Conservation (phyloP, 495 filamentous ascomycete genomes). For the Wilcoxina mikolae region DNA sequence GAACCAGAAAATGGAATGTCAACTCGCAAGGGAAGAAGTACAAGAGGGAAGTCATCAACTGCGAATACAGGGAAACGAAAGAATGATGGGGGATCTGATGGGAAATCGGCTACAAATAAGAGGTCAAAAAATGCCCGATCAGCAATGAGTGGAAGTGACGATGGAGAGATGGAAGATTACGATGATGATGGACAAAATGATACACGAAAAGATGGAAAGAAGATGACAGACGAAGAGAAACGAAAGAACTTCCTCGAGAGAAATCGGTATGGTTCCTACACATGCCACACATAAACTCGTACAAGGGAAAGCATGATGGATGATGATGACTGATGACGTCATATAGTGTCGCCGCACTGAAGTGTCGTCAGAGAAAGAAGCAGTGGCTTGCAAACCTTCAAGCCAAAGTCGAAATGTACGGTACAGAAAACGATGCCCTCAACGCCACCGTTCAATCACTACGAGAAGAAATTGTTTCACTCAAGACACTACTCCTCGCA, state of each 20-base stretch:
- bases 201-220: conserved; percentile 48
- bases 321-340: conserved; percentile 5
- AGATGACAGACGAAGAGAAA: conserved; percentile 99
- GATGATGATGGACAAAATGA: conserved; percentile 43
- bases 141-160: conserved; percentile 27
- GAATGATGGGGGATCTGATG: conserved; percentile 49
- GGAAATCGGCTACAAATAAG: conserved; percentile 52
- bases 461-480: conserved; percentile 84
- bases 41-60: conserved; percentile 33
- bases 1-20: conserved; percentile 43
- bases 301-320: too few species aligned
- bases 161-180: conserved; percentile 37
- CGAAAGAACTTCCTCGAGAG: conserved; percentile 93
- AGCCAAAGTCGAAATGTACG: conserved; percentile 83
- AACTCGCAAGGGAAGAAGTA: conserved; percentile 15
- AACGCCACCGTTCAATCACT: conserved; percentile 67
- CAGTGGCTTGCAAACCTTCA: conserved; percentile 96
- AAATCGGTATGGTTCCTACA: conserved; percentile 57
- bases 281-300: too few species aligned
- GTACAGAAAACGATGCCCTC: conserved; percentile 76
- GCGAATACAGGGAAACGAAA: conserved; percentile 56
- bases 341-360: conserved; percentile 77
- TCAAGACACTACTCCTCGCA: conserved; percentile 83
- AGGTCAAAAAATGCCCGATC: conserved; percentile 50
- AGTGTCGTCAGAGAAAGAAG: conserved; percentile 96